phyloP scores from a whole-genome alignment of 306 rosid genomes.

The Bauhinia variegata region DNA sequence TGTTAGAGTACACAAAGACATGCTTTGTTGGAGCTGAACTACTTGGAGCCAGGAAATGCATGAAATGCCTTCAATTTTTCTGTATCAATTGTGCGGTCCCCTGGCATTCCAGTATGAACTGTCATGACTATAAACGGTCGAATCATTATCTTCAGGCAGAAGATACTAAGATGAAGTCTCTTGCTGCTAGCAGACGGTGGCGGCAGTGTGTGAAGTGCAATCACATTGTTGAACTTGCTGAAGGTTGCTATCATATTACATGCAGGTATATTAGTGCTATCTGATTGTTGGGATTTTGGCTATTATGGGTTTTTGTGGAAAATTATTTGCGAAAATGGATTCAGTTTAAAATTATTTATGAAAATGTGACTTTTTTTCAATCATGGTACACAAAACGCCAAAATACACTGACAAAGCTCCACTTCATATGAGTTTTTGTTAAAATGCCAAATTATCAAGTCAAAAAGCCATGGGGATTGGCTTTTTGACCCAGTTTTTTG shows the following conservation, averaged over 20 bases:
- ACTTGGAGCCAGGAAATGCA: slow-evolving; percentile 51
- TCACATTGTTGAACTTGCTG: slow-evolving; percentile 60
- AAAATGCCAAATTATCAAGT: no score
- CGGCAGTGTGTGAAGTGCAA: slow-evolving; percentile 60
- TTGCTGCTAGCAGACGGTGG: slow-evolving; percentile 47
- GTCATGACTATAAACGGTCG: slow-evolving; percentile 38
- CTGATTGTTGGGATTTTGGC: not conserved
- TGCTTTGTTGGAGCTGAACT: slow-evolving; percentile 17
- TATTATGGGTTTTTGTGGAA: no score
- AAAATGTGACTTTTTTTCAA: no score
- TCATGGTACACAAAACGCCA: no score
- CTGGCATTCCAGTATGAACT: slow-evolving; percentile 52
- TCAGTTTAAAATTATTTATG: no score
- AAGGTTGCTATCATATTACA: slow-evolving; percentile 67
- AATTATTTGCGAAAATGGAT: no score
- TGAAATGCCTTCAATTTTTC: slow-evolving; percentile 50
- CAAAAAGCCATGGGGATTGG: no score
- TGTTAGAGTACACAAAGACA: slow-evolving; percentile 38
- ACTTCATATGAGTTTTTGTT: no score
- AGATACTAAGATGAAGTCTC: slow-evolving; percentile 52
- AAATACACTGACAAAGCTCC: no score
- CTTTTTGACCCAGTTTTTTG: no score
- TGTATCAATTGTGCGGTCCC: slow-evolving; percentile 62
- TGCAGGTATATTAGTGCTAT: slow-evolving; percentile 50
- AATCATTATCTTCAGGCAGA: slow-evolving; percentile 32